Conservation (phyloP, 805 yeast species). For the Wickerhamiella dianesei region DNA sequence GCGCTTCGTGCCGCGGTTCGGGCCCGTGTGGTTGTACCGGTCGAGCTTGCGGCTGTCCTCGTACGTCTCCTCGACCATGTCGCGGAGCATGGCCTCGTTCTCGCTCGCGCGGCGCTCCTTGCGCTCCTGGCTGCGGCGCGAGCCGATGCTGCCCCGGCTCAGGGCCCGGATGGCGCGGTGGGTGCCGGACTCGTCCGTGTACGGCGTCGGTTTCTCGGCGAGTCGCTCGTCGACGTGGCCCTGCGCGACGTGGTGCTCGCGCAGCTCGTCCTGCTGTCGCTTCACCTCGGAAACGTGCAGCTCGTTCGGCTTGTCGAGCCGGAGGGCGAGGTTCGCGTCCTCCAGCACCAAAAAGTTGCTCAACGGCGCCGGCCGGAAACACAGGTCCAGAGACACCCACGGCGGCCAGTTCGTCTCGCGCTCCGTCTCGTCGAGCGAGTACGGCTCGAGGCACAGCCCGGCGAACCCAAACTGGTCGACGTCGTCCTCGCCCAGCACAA, state of each 20-base stretch:
- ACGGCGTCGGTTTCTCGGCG: not conserved
- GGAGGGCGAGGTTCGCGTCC: conserved; percentile 46
- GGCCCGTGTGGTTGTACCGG: not conserved
- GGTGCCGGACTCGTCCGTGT: not conserved
- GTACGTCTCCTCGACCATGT: not conserved
- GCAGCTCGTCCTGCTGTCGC: conserved; percentile 1
- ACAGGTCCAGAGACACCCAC: conserved; percentile 65
- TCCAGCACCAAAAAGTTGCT: conserved; percentile 43
- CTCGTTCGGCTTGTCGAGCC: conserved; percentile 42
- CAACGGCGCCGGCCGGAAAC: conserved; percentile 40
- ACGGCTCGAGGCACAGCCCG: conserved; percentile 26
- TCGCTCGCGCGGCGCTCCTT: not conserved
- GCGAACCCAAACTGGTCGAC: conserved; percentile 50
- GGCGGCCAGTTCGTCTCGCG: conserved; percentile 59
- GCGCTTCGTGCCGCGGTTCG: not conserved
- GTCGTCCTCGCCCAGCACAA: conserved; percentile 45
- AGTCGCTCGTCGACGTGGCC: not conserved
- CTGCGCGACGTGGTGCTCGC: not conserved
- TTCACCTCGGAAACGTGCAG: conserved; percentile 27
- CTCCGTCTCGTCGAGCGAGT: conserved; percentile 44
- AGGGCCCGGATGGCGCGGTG: not conserved
- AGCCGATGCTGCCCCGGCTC: not conserved
- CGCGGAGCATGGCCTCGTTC: not conserved
- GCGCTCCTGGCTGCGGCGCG: not conserved
- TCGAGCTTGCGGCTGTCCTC: not conserved